Conservation (phyloP, 2,329 filamentous ascomycete species). For the Exserohilum turcica region DNA sequence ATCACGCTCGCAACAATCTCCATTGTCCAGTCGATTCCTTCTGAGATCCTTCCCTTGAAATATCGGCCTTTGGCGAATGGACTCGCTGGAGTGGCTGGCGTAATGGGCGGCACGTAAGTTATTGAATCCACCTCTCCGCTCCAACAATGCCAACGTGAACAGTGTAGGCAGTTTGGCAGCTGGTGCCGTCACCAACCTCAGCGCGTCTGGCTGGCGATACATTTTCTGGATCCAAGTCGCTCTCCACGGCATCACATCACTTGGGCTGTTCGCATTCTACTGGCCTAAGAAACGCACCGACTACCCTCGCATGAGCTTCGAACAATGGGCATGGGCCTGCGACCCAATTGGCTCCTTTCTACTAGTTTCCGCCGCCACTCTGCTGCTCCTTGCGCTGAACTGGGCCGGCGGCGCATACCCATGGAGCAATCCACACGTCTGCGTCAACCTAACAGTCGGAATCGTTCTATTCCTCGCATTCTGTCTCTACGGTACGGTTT, state of each 20-base stretch:
- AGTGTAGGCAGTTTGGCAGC: slow-evolving; percentile 58
- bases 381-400: slow-evolving; percentile 39
- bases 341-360: slow-evolving; percentile 37
- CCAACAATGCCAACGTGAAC: too few species aligned
- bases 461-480: slow-evolving; percentile 32
- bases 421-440: slow-evolving; percentile 34
- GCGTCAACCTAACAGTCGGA: slow-evolving; percentile 30
- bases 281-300: slow-evolving; percentile 40
- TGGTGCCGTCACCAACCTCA: slow-evolving; percentile 58
- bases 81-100: slow-evolving; percentile 57
- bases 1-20: slow-evolving; percentile 60
- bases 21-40: slow-evolving; percentile 62
- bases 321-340: slow-evolving; percentile 37
- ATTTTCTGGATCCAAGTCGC: slow-evolving; percentile 66
- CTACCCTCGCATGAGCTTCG: slow-evolving; percentile 32
- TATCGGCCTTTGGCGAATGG: slow-evolving; percentile 63
- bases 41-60: slow-evolving; percentile 62
- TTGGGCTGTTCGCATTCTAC: slow-evolving; percentile 53
- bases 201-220: slow-evolving; percentile 57
- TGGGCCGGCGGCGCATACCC: slow-evolving; percentile 38
- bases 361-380: slow-evolving; percentile 30
- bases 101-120: slow-evolving; percentile 59
- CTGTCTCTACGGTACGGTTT: slow-evolving; percentile 33
- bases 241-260: slow-evolving; percentile 55
- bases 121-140: neutral